A percentile compares a stretch with the other conserved stretches of the same genome.
These are phyloP conservation scores for Blastobotrys robertii DNA, from an alignment of 805 yeast species.

Conservation along the genomic window DNA sequence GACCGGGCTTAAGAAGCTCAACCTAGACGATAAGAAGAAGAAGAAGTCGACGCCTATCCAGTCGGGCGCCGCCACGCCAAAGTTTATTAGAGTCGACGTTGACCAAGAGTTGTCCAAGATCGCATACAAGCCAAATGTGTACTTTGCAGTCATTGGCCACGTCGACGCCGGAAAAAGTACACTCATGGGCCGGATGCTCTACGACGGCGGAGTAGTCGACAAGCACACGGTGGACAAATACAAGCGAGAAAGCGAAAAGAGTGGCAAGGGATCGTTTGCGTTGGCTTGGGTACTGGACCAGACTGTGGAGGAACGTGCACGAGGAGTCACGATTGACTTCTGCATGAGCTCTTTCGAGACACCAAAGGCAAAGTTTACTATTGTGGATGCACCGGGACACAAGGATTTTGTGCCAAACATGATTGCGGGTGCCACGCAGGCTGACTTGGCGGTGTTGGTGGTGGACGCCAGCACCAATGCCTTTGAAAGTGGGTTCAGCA, in stretches of 20 bases:
- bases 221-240: slow-evolving; percentile 52
- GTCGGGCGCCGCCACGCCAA: not conserved
- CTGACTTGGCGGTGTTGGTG: slow-evolving; percentile 64
- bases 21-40: not conserved
- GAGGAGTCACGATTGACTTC: slow-evolving; percentile 76
- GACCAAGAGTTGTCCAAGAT: slow-evolving; percentile 6
- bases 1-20: slow-evolving; percentile 1
- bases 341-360: slow-evolving; percentile 63
- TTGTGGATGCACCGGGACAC: slow-evolving; percentile 83
- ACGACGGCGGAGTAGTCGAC: slow-evolving; percentile 58
- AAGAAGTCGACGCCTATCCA: not conserved
- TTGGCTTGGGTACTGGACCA: slow-evolving; percentile 83
- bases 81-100: slow-evolving; percentile 3
- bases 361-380: slow-evolving; percentile 42
- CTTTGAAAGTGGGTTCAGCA: slow-evolving; percentile 57
- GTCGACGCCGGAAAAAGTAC: slow-evolving; percentile 84
- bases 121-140: slow-evolving; percentile 40
- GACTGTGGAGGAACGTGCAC: slow-evolving; percentile 58
- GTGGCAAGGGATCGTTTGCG: slow-evolving; percentile 72
- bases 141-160: slow-evolving; percentile 79
- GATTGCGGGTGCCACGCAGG: slow-evolving; percentile 76
- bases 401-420: slow-evolving; percentile 75
- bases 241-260: slow-evolving; percentile 51
- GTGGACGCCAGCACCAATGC: slow-evolving; percentile 59
- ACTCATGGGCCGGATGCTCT: slow-evolving; percentile 61